phyloP scores from a whole-genome alignment of 192 early-diverging fungal genomes.

The Coemansia guatemalensis region DNA sequence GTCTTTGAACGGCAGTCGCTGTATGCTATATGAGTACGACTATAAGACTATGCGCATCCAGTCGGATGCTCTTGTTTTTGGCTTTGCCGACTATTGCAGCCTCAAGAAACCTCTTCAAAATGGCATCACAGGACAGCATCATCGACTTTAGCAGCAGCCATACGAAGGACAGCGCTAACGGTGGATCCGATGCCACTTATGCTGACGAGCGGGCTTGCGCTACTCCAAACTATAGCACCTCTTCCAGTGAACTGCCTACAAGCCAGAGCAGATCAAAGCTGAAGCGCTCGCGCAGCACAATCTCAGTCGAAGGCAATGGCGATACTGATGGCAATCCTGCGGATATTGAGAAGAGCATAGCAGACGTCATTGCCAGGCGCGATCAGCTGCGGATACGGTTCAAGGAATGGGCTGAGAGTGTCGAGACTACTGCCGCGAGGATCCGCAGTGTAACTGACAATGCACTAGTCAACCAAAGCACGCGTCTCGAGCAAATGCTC shows the following conservation, averaged over 20 bases:
- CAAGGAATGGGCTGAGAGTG: slow-evolving; percentile 38
- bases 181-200: background rate
- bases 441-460: slow-evolving; percentile 40
- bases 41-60: background rate
- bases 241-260: background rate
- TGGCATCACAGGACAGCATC: slow-evolving; percentile 2
- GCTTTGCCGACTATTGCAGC: background rate
- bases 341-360: slow-evolving; percentile 25
- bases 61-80: background rate
- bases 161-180: background rate
- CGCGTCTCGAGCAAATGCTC: slow-evolving; percentile 34
- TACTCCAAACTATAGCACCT: background rate
- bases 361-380: slow-evolving; percentile 30
- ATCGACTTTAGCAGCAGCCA: background rate
- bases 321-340: slow-evolving; percentile 1
- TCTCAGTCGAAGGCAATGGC: background rate
- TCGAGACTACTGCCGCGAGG: slow-evolving; percentile 19
- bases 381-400: slow-evolving; percentile 46
- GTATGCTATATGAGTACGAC: background rate
- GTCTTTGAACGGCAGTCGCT: background rate
- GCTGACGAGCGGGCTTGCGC: background rate
- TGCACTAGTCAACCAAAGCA: slow-evolving; percentile 48
- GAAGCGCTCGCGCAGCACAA: slow-evolving; percentile 1
- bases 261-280: background rate
- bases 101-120: background rate